Conservation (phyloP, 305 asterid genomes). For the Stenogyne calaminthoides region DNA sequence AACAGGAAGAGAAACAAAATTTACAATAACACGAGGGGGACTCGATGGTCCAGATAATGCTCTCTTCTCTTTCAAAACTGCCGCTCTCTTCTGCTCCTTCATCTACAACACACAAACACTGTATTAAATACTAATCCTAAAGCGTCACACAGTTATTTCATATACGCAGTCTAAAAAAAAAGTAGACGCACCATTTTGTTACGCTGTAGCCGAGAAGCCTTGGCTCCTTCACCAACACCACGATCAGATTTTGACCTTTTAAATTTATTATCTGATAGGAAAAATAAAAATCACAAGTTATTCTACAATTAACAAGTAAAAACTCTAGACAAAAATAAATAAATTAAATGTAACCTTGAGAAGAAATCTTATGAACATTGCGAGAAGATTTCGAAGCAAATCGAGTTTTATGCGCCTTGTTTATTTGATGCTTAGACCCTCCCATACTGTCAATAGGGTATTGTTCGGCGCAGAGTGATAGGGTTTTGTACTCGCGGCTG, state of each 20-base stretch:
- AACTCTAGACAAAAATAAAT: not conserved
- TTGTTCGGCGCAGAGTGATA: not conserved
- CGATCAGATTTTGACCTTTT: constrained; percentile 57
- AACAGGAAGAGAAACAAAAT: constrained; percentile 27
- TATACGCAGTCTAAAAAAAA: too few species aligned
- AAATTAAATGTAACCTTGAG: constrained; percentile 52
- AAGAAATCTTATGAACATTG: constrained; percentile 74
- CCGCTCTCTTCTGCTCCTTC: constrained; percentile 79
- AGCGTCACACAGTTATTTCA: not conserved
- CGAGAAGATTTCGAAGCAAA: constrained; percentile 88
- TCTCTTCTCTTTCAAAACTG: constrained; percentile 77
- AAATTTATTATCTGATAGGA: constrained; percentile 58
- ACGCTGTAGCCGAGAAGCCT: constrained; percentile 82
- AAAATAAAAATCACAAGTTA: not conserved
- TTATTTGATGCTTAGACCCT: constrained; percentile 65
- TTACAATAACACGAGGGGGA: constrained; percentile 91
- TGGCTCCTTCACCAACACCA: constrained; percentile 66
- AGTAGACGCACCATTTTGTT: constrained; percentile 68
- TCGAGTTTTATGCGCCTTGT: constrained; percentile 79
- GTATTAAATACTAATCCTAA: constrained; percentile 17
- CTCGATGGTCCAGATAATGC: constrained; percentile 67
- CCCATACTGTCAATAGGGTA: constrained; percentile 47
- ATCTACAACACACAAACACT: constrained; percentile 43
- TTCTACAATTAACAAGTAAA: not conserved
- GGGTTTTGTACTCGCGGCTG: not conserved